A percentile compares a stretch with the other conserved stretches of the same genome.
Conservation (phyloP, 2,329 filamentous ascomycete species). For the Sclerotinia glacialis region DNA sequence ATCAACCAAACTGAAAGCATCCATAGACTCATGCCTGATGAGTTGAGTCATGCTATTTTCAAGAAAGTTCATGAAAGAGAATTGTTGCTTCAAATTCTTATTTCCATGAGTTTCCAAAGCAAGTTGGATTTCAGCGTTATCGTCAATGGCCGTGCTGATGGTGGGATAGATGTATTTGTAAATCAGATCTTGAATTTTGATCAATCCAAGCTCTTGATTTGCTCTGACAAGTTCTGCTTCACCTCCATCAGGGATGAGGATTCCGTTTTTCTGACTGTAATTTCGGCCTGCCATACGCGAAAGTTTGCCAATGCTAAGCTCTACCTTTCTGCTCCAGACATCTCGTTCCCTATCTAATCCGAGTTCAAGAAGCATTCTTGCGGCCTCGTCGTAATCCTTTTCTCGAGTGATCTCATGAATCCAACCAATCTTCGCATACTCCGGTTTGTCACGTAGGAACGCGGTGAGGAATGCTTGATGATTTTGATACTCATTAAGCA, state of each 20-base stretch:
- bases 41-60: conserved; percentile 67
- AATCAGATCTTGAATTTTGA: conserved; percentile 76
- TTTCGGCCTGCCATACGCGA: conserved; percentile 62
- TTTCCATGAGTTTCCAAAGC: conserved; percentile 61
- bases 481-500: conserved; percentile 71
- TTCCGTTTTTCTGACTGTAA: conserved; percentile 43
- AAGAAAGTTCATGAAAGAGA: conserved; percentile 68
- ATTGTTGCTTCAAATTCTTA: conserved; percentile 54
- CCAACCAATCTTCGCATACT: conserved; percentile 80
- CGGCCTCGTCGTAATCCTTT: conserved; percentile 70
- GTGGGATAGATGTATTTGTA: conserved; percentile 68
- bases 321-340: conserved; percentile 89
- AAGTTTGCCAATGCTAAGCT: conserved; percentile 86
- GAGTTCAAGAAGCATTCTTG: conserved; percentile 65
- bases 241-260: conserved; percentile 30
- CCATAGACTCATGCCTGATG: conserved; percentile 68
- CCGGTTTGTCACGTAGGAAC: conserved; percentile 70
- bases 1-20: conserved; percentile 65
- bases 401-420: conserved; percentile 86
- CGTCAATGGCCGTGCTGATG: conserved; percentile 72
- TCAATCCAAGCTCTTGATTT: conserved; percentile 40
- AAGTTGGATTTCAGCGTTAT: conserved; percentile 72
- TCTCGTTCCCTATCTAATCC: conserved; percentile 72
- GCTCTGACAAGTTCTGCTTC: conserved; percentile 42
- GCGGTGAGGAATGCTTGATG: conserved; percentile 68